Evolutionary conservation across 176 grass and related monocot genomes (phyloP).

Genomic region (barley (Hordeum vulgare)): DNA sequence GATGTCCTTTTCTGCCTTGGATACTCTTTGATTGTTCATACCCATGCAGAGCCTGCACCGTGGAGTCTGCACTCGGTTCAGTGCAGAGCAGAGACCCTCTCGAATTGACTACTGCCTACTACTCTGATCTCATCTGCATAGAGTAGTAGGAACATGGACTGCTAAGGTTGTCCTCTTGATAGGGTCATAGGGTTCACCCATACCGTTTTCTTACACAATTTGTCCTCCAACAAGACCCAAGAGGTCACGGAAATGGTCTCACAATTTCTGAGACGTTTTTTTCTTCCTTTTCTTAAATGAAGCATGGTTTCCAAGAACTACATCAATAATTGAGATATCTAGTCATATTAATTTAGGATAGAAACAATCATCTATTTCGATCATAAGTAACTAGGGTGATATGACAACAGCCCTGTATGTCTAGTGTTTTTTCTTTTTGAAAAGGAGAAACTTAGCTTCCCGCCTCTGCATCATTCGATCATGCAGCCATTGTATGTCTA

Average conservation of each 20-base stretch:
- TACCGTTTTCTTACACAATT: background rate
- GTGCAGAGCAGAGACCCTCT: background rate
- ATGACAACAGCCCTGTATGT: too few relatives aligned
- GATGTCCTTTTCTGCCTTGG: background rate
- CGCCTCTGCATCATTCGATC: too few relatives aligned
- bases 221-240: constrained; percentile 9
- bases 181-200: background rate
- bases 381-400: background rate
- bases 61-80: background rate
- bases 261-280: background rate
- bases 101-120: background rate
- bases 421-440: too few relatives aligned
- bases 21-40: constrained; percentile 6
- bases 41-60: background rate
- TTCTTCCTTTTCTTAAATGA: too few relatives aligned
- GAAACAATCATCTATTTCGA: background rate
- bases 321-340: too few relatives aligned
- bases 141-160: background rate
- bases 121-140: background rate
- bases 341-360: too few relatives aligned
- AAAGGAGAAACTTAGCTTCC: too few relatives aligned
- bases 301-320: too few relatives aligned
- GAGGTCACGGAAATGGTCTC: constrained; percentile 18
- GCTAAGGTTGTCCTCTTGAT: background rate
- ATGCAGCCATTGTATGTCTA: too few relatives aligned